Conservation (phyloP, 1,284 basidiomycete genomes). For the Mycena sp. region DNA sequence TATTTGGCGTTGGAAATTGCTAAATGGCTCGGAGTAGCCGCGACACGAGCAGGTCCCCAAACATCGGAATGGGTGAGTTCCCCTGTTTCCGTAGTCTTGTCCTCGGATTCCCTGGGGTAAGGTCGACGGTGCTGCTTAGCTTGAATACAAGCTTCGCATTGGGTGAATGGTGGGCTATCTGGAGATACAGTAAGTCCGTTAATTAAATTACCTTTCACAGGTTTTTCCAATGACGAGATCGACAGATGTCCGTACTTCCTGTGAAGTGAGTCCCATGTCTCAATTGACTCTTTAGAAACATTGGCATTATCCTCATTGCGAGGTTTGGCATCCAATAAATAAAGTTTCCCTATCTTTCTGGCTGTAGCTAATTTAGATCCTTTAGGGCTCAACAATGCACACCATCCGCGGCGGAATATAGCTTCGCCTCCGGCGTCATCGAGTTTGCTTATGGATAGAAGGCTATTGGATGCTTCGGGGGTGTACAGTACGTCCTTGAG, state of each 20-base stretch:
- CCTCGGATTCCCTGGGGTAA: slow-evolving; percentile 5
- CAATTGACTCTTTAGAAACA: not conserved
- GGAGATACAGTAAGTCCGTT: not conserved
- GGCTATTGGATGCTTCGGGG: not conserved
- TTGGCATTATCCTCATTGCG: not conserved
- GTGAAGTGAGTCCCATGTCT: slow-evolving; percentile 1
- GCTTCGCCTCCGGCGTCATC: slow-evolving; percentile 2
- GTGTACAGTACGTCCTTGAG: not conserved
- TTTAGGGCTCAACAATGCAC: not conserved
- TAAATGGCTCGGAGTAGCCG: not conserved
- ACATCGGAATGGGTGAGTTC: slow-evolving; percentile 4
- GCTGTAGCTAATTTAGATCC: not conserved
- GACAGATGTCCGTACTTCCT: too few species aligned
- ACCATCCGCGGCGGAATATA: not conserved
- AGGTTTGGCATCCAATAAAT: not conserved
- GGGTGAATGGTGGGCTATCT: not conserved
- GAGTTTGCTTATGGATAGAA: slow-evolving; percentile 4
- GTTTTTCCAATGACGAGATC: too few species aligned
- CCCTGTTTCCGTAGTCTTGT: slow-evolving; percentile 1
- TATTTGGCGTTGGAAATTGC: not conserved
- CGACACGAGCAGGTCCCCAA: not conserved
- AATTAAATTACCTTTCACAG: not conserved
- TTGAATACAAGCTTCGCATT: slow-evolving; percentile 3
- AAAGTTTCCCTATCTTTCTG: not conserved
- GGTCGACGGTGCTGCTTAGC: not conserved